Percentiles rank a stretch among this genome's conserved stretches.
These are phyloP conservation scores for Andrographis paniculata DNA, from an alignment of 305 asterid species.

Conservation along the genomic window DNA sequence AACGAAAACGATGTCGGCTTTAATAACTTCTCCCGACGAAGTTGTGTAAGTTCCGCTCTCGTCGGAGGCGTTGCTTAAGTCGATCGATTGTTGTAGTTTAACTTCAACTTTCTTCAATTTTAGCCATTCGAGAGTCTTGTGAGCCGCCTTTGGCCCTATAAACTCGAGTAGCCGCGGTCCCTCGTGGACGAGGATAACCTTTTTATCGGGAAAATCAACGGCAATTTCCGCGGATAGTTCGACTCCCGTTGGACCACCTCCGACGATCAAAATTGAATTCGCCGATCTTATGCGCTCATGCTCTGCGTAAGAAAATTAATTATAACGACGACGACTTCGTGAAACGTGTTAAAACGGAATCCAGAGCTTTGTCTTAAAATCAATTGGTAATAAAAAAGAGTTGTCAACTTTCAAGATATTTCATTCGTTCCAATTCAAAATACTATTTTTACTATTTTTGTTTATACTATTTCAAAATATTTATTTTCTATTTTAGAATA, in stretches of 20 bases:
- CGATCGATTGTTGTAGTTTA: slow-evolving; percentile 47
- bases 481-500: too few relatives aligned
- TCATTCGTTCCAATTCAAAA: too few relatives aligned
- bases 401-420: too few relatives aligned
- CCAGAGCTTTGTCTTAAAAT: too few relatives aligned
- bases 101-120: slow-evolving; percentile 54
- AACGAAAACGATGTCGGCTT: slow-evolving; percentile 43
- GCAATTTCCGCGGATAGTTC: slow-evolving; percentile 79
- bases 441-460: too few relatives aligned
- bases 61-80: slow-evolving; percentile 25
- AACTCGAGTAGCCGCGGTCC: slow-evolving; percentile 65
- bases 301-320: slow-evolving; percentile 25
- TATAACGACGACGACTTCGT: background rate
- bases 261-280: slow-evolving; percentile 50
- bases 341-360: too few relatives aligned
- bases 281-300: slow-evolving; percentile 51
- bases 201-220: slow-evolving; percentile 53
- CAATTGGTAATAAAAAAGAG: too few relatives aligned
- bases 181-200: slow-evolving; percentile 49
- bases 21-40: slow-evolving; percentile 47
- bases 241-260: slow-evolving; percentile 85
- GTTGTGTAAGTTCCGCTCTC: slow-evolving; percentile 41
- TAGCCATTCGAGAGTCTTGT: slow-evolving; percentile 60
- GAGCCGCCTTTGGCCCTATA: slow-evolving; percentile 61
- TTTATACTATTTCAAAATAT: too few relatives aligned